Percentiles rank a stretch among this genome's conserved stretches.
phyloP scores from a whole-genome alignment of 202 grass and related monocot species.

The Zoysia matrella region DNA sequence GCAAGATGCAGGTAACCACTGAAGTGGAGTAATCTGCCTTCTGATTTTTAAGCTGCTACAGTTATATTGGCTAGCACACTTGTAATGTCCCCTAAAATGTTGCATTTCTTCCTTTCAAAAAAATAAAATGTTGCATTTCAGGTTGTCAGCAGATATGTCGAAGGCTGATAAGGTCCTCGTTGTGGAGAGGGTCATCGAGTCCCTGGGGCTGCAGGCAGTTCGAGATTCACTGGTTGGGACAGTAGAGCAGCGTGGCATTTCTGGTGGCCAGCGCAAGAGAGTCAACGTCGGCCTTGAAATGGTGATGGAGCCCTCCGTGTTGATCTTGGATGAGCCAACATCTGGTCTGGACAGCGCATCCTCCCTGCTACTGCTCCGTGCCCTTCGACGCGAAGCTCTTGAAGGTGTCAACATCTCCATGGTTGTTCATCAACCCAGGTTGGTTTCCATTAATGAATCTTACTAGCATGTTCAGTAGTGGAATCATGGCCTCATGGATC shows the following conservation, averaged over 20 bases:
- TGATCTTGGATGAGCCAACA: conserved; percentile 95
- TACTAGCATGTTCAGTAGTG: not conserved
- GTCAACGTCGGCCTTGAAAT: conserved; percentile 97
- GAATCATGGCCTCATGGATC: not conserved
- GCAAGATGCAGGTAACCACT: conserved; percentile 84
- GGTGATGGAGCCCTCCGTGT: conserved; percentile 95
- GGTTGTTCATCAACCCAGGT: conserved; percentile 99
- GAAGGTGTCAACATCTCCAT: conserved; percentile 98
- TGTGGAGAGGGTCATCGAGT: conserved; percentile 93
- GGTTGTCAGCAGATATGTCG: conserved; percentile 86
- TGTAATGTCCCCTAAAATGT: not conserved
- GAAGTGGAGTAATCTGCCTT: not conserved
- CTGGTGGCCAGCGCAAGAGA: conserved; percentile 89
- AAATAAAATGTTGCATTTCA: conserved; percentile 33
- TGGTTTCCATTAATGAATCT: conserved; percentile 5
- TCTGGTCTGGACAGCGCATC: conserved; percentile 96
- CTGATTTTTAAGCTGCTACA: not conserved
- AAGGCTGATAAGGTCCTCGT: conserved; percentile 97
- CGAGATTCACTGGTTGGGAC: conserved; percentile 92
- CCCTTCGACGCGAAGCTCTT: conserved; percentile 84
- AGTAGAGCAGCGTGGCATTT: conserved; percentile 91
- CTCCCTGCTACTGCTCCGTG: conserved; percentile 79
- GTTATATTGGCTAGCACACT: not conserved
- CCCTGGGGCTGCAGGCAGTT: conserved; percentile 81
- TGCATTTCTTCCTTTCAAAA: no score